Evolutionary conservation across 352 stramenopile genomes (phyloP).

Genomic region (Globisporangium lucens): DNA sequence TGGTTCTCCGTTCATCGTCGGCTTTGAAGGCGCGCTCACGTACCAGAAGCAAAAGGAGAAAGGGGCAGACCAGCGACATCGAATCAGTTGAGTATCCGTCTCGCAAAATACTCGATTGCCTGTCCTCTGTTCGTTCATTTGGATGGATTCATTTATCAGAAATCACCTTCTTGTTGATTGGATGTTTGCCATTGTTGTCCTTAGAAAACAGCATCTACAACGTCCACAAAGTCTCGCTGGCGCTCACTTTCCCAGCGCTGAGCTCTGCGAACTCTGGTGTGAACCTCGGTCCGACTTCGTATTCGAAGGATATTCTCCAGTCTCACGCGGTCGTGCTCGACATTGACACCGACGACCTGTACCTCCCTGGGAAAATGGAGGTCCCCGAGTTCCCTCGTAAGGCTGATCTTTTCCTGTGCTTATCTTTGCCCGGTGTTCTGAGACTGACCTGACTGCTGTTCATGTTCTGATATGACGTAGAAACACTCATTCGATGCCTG

Average conservation of each 20-base stretch:
- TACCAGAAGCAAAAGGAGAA: slow-evolving; percentile 50
- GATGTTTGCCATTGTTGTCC: background rate
- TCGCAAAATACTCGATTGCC: background rate
- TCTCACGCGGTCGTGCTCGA: slow-evolving; percentile 53
- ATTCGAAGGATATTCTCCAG: slow-evolving; percentile 46
- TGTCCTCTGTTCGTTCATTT: background rate
- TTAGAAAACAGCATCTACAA: slow-evolving; percentile 72
- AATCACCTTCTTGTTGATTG: background rate
- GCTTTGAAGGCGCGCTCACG: slow-evolving; percentile 42
- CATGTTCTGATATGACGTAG: slow-evolving; percentile 22
- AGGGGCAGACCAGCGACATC: slow-evolving; percentile 42
- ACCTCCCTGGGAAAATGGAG: slow-evolving; percentile 58
- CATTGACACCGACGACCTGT: slow-evolving; percentile 68
- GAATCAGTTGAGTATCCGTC: slow-evolving; percentile 37
- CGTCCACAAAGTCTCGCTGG: slow-evolving; percentile 46
- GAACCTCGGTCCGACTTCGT: slow-evolving; percentile 17
- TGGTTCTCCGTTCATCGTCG: slow-evolving; percentile 44
- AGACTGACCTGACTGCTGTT: background rate
- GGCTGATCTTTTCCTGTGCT: slow-evolving; percentile 10
- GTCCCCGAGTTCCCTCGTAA: slow-evolving; percentile 66
- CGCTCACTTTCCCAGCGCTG: slow-evolving; percentile 25
- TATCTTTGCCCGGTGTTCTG: background rate
- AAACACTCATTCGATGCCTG: slow-evolving; percentile 47
- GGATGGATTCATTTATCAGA: background rate
- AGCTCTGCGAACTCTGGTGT: slow-evolving; percentile 3